Percentiles rank a stretch among this genome's conserved stretches.
Evolutionary conservation across 2,329 filamentous ascomycete species (phyloP).

Genomic region (Neonectria faginata): DNA sequence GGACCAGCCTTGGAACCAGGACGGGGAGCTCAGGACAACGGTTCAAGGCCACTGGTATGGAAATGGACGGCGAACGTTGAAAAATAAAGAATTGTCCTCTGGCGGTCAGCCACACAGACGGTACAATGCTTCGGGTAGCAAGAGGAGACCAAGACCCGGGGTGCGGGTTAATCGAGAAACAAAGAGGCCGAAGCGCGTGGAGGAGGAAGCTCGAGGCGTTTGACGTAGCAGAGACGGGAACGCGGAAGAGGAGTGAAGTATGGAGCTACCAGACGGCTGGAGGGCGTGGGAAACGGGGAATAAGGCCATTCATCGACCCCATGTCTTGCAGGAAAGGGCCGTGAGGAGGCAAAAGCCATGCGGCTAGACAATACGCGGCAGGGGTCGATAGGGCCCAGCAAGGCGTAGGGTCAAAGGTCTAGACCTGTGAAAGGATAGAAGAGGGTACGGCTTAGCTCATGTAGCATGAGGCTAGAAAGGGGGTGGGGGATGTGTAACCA

Average conservation of each 20-base stretch:
- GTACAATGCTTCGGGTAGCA: slow-evolving; percentile 22
- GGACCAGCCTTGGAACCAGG: slow-evolving; percentile 21
- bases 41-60: slow-evolving; percentile 16
- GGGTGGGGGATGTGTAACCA: slow-evolving; percentile 30
- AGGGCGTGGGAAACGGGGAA: slow-evolving; percentile 30
- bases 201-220: not conserved
- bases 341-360: slow-evolving; percentile 36
- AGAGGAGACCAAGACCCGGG: slow-evolving; percentile 1
- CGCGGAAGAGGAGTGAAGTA: slow-evolving; percentile 28
- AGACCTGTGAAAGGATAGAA: slow-evolving; percentile 30
- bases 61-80: slow-evolving; percentile 8
- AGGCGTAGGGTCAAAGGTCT: slow-evolving; percentile 38
- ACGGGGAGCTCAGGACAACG: slow-evolving; percentile 23
- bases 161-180: slow-evolving; percentile 8
- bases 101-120: slow-evolving; percentile 33
- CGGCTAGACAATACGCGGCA: slow-evolving; percentile 33
- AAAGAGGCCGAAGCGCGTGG: not conserved
- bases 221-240: not conserved
- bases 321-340: slow-evolving; percentile 34
- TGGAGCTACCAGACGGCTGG: slow-evolving; percentile 25
- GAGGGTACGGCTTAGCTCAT: slow-evolving; percentile 30
- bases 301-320: slow-evolving; percentile 28
- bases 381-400: slow-evolving; percentile 36
- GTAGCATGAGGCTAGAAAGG: slow-evolving; percentile 24
- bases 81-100: slow-evolving; percentile 15